phyloP scores from a whole-genome alignment of 192 early-diverging fungal species.

The Funneliformis mosseae region DNA sequence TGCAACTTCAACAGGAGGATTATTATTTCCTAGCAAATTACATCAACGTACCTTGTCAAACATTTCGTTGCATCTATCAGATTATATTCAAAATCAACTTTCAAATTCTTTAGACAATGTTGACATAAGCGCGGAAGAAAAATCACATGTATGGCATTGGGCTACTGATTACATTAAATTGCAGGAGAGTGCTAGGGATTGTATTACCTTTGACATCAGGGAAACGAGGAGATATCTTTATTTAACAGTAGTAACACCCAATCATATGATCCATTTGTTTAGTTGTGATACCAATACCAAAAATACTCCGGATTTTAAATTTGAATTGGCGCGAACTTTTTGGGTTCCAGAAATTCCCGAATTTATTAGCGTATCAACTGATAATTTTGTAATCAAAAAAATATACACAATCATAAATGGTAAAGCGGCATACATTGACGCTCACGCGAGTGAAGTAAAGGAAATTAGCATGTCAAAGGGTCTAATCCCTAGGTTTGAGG shows the following conservation, averaged over 20 bases:
- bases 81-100: slow-evolving; percentile 3
- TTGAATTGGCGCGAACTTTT: slow-evolving; percentile 7
- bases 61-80: background rate
- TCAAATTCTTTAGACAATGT: slow-evolving; percentile 10
- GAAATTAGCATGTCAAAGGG: background rate
- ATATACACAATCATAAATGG: background rate
- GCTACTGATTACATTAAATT: slow-evolving; percentile 19
- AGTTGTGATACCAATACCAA: background rate
- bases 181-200: background rate
- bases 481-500: slow-evolving; percentile 3
- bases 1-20: background rate
- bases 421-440: slow-evolving; percentile 6
- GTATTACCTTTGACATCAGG: slow-evolving; percentile 10
- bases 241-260: background rate
- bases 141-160: background rate
- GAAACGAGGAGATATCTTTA: background rate
- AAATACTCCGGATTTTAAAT: background rate
- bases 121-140: slow-evolving; percentile 1
- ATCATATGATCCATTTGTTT: slow-evolving; percentile 18
- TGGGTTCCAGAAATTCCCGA: slow-evolving; percentile 5
- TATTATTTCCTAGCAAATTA: background rate
- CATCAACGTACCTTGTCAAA: slow-evolving; percentile 2
- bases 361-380: slow-evolving; percentile 5
- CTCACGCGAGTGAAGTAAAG: background rate
- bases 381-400: background rate